These are phyloP conservation scores for Fusarium sp. DNA, from an alignment of 2,329 filamentous ascomycete genomes.

Conservation along the genomic window DNA sequence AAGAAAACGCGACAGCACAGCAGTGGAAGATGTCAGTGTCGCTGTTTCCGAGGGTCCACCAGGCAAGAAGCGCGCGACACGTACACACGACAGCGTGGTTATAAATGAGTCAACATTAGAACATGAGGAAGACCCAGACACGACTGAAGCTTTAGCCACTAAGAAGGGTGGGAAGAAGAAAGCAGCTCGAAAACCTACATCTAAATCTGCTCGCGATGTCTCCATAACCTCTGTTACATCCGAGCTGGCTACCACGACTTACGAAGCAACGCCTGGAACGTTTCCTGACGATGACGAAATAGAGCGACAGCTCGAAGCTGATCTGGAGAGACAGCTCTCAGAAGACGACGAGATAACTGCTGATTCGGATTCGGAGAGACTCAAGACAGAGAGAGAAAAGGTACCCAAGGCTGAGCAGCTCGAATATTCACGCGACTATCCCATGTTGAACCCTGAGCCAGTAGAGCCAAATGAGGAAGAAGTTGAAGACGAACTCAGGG, in stretches of 20 bases:
- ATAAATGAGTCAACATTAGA: conserved; percentile 57
- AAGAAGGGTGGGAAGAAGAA: conserved; percentile 55
- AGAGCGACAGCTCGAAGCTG: conserved; percentile 74
- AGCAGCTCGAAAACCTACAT: conserved; percentile 57
- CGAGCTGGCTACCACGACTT: conserved; percentile 64
- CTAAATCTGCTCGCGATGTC: conserved; percentile 52
- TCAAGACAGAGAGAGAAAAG: conserved; percentile 51
- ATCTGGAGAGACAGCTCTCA: conserved; percentile 69
- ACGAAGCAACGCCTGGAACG: conserved; percentile 55
- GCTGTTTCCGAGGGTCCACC: conserved; percentile 63
- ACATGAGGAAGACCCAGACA: conserved; percentile 56
- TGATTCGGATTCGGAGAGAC: conserved; percentile 62
- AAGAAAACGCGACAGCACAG: conserved; percentile 74
- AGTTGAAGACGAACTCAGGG: conserved; percentile 65
- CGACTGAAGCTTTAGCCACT: conserved; percentile 54
- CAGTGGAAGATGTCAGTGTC: conserved; percentile 64
- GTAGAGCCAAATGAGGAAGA: conserved; percentile 61
- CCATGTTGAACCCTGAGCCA: conserved; percentile 67
- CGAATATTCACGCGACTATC: conserved; percentile 57
- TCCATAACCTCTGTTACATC: conserved; percentile 67
- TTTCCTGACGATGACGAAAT: conserved; percentile 74
- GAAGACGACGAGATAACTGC: conserved; percentile 65
- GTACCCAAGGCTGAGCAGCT: conserved; percentile 47
- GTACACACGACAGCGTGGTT: conserved; percentile 63
- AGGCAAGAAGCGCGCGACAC: conserved; percentile 70